A percentile compares a stretch with the other conserved stretches of the same genome.
phyloP scores from a whole-genome alignment of 805 yeast species.

The Candida saitoana region DNA sequence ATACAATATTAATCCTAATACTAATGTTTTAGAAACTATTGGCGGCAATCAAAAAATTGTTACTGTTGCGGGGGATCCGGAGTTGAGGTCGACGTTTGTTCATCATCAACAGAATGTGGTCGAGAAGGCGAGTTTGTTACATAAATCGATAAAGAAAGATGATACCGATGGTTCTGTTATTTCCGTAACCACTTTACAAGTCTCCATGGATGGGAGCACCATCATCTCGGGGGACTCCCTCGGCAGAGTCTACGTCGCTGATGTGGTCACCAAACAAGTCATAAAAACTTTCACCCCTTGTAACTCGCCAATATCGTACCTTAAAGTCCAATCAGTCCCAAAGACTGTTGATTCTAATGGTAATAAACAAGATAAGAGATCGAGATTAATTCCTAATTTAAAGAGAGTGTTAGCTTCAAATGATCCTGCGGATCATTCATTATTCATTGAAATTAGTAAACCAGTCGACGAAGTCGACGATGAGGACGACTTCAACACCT shows the following conservation, averaged over 20 bases:
- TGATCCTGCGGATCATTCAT: conserved; percentile 40
- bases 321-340: conserved; percentile 22
- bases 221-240: conserved; percentile 67
- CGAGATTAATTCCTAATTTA: conserved; percentile 55
- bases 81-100: conserved; percentile 47
- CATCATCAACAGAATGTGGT: conserved; percentile 39
- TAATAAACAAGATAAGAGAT: conserved; percentile 28
- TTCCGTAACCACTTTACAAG: conserved; percentile 48
- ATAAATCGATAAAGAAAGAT: conserved; percentile 10
- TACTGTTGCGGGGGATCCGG: conserved; percentile 45
- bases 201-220: conserved; percentile 72
- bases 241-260: conserved; percentile 70
- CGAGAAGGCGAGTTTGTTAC: conserved; percentile 4
- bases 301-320: conserved; percentile 30
- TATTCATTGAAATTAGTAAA: conserved; percentile 28
- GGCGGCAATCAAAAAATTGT: conserved; percentile 55
- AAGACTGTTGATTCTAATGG: conserved; percentile 7
- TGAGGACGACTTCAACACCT: conserved; percentile 40
- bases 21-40: conserved; percentile 49
- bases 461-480: conserved; percentile 8
- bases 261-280: conserved; percentile 66
- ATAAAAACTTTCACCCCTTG: conserved; percentile 50
- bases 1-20: conserved; percentile 32
- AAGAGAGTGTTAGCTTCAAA: conserved; percentile 53
- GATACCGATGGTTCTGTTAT: conserved; percentile 17